These are phyloP conservation scores for Podospora didyma DNA, from an alignment of 495 filamentous ascomycete species.

Conservation along the genomic window DNA sequence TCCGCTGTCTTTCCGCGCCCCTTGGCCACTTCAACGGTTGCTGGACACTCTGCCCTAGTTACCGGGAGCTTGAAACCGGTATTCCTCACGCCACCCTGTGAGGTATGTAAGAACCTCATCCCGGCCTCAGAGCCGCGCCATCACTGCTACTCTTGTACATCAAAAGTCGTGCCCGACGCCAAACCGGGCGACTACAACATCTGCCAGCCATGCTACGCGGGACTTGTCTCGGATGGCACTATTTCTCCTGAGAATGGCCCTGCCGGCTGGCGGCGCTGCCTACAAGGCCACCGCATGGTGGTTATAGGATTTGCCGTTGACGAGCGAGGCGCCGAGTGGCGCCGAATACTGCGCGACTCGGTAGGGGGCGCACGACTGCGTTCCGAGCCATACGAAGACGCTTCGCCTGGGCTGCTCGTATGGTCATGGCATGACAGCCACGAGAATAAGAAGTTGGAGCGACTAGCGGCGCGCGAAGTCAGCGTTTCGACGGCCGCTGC, in stretches of 20 bases:
- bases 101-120: conserved; percentile 69
- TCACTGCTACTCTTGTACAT: conserved; percentile 59
- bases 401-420: conserved; percentile 17
- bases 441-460: conserved; percentile 20
- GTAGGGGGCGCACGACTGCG: conserved; percentile 60
- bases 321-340: conserved; percentile 49
- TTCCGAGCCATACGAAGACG: conserved; percentile 44
- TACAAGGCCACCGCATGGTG: conserved; percentile 77
- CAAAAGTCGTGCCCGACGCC: conserved; percentile 12
- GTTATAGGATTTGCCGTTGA: conserved; percentile 70
- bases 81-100: conserved; percentile 66
- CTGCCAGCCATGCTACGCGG: conserved; percentile 70
- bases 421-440: conserved; percentile 25
- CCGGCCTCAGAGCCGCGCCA: conserved; percentile 62
- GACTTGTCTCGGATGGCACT: conserved; percentile 53
- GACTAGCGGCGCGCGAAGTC: conserved; percentile 30
- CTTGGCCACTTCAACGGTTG: conserved; percentile 28
- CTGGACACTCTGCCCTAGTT: conserved; percentile 31
- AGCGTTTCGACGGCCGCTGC: conserved; percentile 19
- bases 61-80: conserved; percentile 47
- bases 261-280: conserved; percentile 76
- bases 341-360: conserved; percentile 48
- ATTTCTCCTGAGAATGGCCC: conserved; percentile 71
- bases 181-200: conserved; percentile 67
- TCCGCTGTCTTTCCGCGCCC: conserved; percentile 13